Conservation (phyloP, 257 asterid genomes). For the Capsicum rhomboideum region DNA sequence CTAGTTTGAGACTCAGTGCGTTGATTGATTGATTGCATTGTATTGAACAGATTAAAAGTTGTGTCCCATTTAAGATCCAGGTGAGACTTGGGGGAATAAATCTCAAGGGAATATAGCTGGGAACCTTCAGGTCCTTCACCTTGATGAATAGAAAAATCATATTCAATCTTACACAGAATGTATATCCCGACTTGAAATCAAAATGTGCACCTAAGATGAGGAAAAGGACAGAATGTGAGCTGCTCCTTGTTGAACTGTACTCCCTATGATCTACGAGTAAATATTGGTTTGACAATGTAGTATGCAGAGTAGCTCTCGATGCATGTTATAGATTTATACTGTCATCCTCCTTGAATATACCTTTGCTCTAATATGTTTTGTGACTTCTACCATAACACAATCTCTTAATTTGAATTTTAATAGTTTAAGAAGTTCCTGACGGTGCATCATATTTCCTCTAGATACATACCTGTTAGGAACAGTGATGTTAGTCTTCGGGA, state of each 20-base stretch:
- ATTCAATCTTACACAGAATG: neutral
- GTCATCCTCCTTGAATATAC: neutral
- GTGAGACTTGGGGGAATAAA: neutral
- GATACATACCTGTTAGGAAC: slow-evolving; percentile 91
- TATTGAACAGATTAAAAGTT: neutral
- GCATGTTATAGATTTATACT: neutral
- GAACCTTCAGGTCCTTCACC: too few species aligned
- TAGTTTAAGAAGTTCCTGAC: neutral
- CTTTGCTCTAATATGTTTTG: neutral
- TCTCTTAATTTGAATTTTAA: neutral
- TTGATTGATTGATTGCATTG: neutral
- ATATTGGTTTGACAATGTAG: neutral
- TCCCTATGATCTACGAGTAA: neutral
- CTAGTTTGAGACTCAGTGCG: neutral
- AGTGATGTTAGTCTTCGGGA: slow-evolving; percentile 93
- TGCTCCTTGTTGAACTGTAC: neutral
- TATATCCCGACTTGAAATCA: neutral
- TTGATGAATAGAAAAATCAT: too few species aligned
- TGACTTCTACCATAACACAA: neutral
- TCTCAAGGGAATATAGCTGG: neutral
- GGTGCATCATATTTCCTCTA: neutral
- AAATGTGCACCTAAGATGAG: neutral
- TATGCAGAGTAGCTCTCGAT: neutral
- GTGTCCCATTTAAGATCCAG: neutral
- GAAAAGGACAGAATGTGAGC: neutral